These are phyloP conservation scores for Ehretia macrophylla DNA, from an alignment of 257 asterid species.

Conservation along the genomic window DNA sequence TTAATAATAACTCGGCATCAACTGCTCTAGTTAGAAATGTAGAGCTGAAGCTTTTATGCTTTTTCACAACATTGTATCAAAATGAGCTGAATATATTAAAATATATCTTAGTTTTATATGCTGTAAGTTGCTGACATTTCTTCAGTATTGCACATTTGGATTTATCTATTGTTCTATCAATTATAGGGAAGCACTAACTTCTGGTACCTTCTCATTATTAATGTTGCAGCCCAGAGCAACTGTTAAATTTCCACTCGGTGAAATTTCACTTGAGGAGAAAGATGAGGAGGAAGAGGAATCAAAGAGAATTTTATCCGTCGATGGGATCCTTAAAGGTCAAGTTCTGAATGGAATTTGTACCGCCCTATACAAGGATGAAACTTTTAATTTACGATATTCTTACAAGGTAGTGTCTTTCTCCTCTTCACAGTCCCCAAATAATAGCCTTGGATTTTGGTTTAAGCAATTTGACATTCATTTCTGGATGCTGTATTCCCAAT, in stretches of 20 bases:
- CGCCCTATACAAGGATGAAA: slow-evolving; percentile 72
- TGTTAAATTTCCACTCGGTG: slow-evolving; percentile 76
- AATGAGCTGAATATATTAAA: no score
- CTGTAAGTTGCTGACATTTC: neutral
- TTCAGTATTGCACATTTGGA: neutral
- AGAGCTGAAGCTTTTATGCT: no score
- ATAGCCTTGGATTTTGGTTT: neutral
- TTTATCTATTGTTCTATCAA: no score
- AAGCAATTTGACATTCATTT: neutral
- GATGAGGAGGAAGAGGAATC: slow-evolving; percentile 63
- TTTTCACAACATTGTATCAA: no score
- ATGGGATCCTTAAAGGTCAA: slow-evolving; percentile 54
- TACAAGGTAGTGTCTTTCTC: slow-evolving; percentile 55
- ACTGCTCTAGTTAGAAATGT: no score
- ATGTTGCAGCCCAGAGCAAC: slow-evolving; percentile 77
- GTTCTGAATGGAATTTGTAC: slow-evolving; percentile 63
- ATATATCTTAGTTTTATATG: no score
- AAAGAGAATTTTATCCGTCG: slow-evolving; percentile 47
- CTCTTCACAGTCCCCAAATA: neutral
- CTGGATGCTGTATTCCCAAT: neutral
- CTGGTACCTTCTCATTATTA: neutral
- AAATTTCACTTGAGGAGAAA: slow-evolving; percentile 70
- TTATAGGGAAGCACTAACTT: no score
- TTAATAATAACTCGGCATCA: no score
- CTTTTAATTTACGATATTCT: slow-evolving; percentile 59